These are phyloP conservation scores for Gaertneriomyces sp. DNA, from an alignment of 192 early-diverging fungal species.

Conservation along the genomic window DNA sequence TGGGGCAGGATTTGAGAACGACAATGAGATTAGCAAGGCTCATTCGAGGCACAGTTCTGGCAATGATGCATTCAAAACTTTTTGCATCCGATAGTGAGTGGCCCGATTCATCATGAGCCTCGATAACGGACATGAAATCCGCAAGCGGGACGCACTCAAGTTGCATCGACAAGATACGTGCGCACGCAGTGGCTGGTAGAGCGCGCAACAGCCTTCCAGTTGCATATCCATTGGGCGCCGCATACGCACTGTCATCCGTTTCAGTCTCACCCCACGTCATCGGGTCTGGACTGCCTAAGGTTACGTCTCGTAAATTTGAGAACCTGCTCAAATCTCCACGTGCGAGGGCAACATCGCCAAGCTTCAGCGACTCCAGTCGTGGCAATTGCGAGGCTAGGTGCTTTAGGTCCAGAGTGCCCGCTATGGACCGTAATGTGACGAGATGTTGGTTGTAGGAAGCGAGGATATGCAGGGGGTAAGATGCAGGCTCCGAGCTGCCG, in stretches of 20 bases:
- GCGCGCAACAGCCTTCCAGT: background rate
- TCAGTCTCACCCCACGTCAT: background rate
- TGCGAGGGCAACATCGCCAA: constrained; percentile 1
- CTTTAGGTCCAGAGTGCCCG: background rate
- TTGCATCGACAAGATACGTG: background rate
- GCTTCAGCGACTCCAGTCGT: background rate
- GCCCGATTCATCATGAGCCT: background rate
- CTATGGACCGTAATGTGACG: background rate
- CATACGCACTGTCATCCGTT: background rate
- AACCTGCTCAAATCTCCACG: background rate
- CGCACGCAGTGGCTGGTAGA: background rate
- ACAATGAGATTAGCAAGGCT: constrained; percentile 4
- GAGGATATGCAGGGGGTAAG: background rate
- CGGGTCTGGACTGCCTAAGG: constrained; percentile 2
- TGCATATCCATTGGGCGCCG: background rate
- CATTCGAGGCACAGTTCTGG: constrained; percentile 2
- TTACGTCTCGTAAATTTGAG: background rate
- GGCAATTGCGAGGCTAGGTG: background rate
- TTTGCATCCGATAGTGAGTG: background rate
- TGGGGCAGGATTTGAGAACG: constrained; percentile 1
- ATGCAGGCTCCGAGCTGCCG: background rate
- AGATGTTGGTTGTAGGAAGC: constrained; percentile 6
- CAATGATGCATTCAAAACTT: constrained; percentile 2
- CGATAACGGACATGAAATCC: background rate
- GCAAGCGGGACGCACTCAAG: background rate